Percentiles rank a stretch among this genome's conserved stretches.
Evolutionary conservation across 768 basidiomycete genomes (phyloP).

Genomic region (Lactarius hengduanensis): DNA sequence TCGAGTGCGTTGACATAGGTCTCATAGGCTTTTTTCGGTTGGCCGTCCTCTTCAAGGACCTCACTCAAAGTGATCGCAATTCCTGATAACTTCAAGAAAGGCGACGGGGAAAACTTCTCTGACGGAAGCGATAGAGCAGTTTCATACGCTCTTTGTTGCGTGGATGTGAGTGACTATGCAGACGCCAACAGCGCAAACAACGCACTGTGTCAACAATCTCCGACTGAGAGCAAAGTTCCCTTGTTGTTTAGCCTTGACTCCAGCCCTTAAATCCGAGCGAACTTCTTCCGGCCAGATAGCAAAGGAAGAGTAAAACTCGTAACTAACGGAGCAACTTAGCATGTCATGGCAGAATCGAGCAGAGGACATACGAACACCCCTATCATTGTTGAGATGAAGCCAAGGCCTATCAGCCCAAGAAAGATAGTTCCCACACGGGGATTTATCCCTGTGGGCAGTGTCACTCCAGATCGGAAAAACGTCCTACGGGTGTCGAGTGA

Average conservation of each 20-base stretch:
- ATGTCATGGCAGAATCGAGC: background rate
- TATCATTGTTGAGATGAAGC: slow-evolving; percentile 23
- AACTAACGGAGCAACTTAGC: slow-evolving; percentile 42
- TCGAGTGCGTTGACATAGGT: slow-evolving; percentile 33
- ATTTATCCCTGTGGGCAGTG: slow-evolving; percentile 5
- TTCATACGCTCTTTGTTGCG: slow-evolving; percentile 49
- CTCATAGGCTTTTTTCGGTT: slow-evolving; percentile 34
- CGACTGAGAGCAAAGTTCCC: slow-evolving; percentile 53
- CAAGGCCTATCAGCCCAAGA: slow-evolving; percentile 21
- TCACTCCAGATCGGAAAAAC: slow-evolving; percentile 6
- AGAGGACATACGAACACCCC: slow-evolving; percentile 25
- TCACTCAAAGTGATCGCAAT: slow-evolving; percentile 62
- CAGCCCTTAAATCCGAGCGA: slow-evolving; percentile 61
- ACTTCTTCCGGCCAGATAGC: slow-evolving; percentile 68
- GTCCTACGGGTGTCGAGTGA: slow-evolving; percentile 4
- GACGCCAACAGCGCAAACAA: slow-evolving; percentile 6
- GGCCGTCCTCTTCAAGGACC: slow-evolving; percentile 47
- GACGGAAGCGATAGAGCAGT: slow-evolving; percentile 47
- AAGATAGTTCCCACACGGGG: slow-evolving; percentile 19
- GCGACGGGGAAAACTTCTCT: slow-evolving; percentile 40
- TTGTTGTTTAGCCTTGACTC: slow-evolving; percentile 59
- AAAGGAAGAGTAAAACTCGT: slow-evolving; percentile 54
- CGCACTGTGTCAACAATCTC: slow-evolving; percentile 54
- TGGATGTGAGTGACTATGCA: background rate
- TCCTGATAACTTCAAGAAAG: slow-evolving; percentile 66